A percentile compares a stretch with the other conserved stretches of the same genome.
phyloP scores from a whole-genome alignment of 2,329 filamentous ascomycete species.

The Aphanoascus verrucosus region DNA sequence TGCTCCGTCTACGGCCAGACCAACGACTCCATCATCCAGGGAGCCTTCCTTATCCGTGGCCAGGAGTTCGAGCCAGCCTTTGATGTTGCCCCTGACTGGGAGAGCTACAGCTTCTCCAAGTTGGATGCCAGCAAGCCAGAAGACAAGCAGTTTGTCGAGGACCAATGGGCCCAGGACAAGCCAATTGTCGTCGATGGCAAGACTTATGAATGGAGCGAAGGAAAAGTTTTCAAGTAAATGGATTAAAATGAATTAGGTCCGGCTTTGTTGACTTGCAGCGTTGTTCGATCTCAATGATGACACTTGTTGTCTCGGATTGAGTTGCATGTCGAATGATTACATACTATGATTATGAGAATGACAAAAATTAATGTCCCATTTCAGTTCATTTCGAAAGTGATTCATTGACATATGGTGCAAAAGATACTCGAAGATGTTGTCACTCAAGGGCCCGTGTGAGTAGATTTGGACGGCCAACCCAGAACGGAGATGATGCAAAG shows the following conservation, averaged over 20 bases:
- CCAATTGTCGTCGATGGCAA: constrained; percentile 70
- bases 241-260: neutral
- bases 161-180: constrained; percentile 88
- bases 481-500: too few species aligned
- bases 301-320: neutral
- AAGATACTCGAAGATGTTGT: too few species aligned
- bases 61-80: constrained; percentile 79
- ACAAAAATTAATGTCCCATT: neutral
- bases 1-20: constrained; percentile 78
- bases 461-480: too few species aligned
- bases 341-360: constrained; percentile 3
- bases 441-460: too few species aligned
- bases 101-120: constrained; percentile 95
- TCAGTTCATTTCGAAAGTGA: neutral
- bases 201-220: constrained; percentile 76
- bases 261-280: neutral
- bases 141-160: constrained; percentile 75
- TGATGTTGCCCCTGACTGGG: constrained; percentile 91
- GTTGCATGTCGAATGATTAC: neutral
- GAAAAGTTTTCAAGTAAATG: constrained; percentile 97
- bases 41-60: constrained; percentile 90
- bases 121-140: constrained; percentile 78
- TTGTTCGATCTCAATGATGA: constrained; percentile 5
- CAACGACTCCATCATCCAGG: constrained; percentile 83
- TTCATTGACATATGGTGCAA: too few species aligned